Evolutionary conservation across 192 early-diverging fungal species (phyloP).

Genomic region (Backusella liffmaniae): DNA sequence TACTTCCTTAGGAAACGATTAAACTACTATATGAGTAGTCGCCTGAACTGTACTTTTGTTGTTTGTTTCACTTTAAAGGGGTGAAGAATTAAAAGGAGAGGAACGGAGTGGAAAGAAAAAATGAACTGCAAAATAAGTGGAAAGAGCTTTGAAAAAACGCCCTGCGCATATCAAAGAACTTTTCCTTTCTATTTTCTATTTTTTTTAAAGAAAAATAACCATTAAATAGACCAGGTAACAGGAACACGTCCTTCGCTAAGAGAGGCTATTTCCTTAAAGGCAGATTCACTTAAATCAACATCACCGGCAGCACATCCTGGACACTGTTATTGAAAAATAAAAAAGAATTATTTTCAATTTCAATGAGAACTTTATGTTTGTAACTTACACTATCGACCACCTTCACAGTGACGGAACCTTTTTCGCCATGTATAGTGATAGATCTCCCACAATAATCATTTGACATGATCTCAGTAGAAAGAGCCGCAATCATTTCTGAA

Average conservation of each 20-base stretch:
- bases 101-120: too few species aligned
- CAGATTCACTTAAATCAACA: conserved; percentile 32
- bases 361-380: neutral
- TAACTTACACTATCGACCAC: conserved; percentile 30
- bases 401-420: conserved; percentile 31
- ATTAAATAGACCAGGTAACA: conserved; percentile 24
- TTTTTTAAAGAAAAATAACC: neutral
- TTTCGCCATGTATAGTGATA: conserved; percentile 30
- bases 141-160: neutral
- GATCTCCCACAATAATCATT: conserved; percentile 34
- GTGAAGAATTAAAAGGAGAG: neutral
- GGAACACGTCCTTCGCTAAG: conserved; percentile 22
- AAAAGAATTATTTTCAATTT: neutral
- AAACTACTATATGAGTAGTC: neutral
- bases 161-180: neutral
- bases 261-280: conserved; percentile 20
- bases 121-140: neutral
- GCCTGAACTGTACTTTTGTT: neutral
- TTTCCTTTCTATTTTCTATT: neutral
- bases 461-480: conserved; percentile 18
- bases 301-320: conserved; percentile 37
- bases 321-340: conserved; percentile 23
- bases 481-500: conserved; percentile 28
- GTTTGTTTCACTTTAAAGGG: neutral
- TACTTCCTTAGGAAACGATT: neutral